A percentile compares a stretch with the other conserved stretches of the same genome.
Conservation (phyloP, 306 rosid genomes). For the Rosa chinensis region DNA sequence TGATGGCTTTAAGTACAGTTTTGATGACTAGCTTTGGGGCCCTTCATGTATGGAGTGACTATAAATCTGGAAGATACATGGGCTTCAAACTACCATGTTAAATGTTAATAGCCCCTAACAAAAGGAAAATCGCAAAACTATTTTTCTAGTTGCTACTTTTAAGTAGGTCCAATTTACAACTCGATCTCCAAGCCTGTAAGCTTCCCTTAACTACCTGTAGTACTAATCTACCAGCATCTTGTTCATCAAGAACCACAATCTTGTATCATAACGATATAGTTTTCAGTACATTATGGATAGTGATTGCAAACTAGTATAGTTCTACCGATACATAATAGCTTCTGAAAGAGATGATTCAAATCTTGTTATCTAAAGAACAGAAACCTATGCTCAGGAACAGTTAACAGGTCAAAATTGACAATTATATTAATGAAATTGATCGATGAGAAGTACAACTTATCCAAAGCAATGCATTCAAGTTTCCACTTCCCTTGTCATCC, state of each 20-base stretch:
- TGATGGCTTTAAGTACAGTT: slow-evolving; percentile 72
- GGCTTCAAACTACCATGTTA: slow-evolving; percentile 82
- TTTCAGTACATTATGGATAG: neutral
- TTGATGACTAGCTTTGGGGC: slow-evolving; percentile 83
- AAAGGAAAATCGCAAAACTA: neutral
- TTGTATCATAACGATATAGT: neutral
- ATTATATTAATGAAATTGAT: slow-evolving; percentile 16
- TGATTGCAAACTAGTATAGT: neutral
- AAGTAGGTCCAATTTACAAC: neutral
- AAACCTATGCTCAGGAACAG: neutral
- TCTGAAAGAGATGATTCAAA: neutral
- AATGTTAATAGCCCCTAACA: neutral
- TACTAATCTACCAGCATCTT: neutral
- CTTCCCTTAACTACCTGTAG: neutral
- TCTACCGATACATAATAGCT: neutral
- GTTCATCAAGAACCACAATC: neutral
- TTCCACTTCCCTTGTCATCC: slow-evolving; percentile 19
- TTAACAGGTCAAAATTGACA: slow-evolving; percentile 25
- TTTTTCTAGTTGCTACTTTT: slow-evolving; percentile 6
- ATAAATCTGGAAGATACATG: slow-evolving; percentile 63
- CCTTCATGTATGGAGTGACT: slow-evolving; percentile 56
- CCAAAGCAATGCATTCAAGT: slow-evolving; percentile 11
- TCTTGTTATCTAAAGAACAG: neutral
- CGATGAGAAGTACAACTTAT: slow-evolving; percentile 10
- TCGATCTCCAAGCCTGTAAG: neutral